Evolutionary conservation across 345 rosid species (phyloP).

Genomic region (Hibiscus tridactylites): DNA sequence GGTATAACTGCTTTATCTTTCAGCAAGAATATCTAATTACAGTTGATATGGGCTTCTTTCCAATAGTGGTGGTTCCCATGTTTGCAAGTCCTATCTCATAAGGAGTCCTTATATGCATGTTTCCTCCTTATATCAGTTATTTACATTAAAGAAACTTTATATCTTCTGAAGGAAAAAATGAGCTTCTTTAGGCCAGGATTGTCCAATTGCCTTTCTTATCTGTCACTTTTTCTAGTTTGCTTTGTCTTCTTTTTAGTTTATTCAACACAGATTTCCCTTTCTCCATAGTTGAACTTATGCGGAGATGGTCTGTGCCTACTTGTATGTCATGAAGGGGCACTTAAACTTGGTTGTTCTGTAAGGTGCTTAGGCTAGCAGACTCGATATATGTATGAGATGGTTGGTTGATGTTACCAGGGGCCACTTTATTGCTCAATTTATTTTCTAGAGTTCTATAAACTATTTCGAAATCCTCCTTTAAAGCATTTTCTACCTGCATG

Average conservation of each 20-base stretch:
- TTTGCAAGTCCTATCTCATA: neutral
- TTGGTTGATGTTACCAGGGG: neutral
- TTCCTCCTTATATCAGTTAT: neutral
- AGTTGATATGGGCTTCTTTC: neutral
- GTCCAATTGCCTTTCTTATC: neutral
- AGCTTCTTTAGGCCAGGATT: neutral
- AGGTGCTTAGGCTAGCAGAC: neutral
- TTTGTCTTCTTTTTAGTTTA: neutral
- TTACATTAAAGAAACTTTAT: neutral
- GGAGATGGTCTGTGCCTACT: neutral
- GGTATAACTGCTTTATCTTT: neutral
- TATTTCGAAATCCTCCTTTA: conserved; percentile 19
- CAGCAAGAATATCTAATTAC: neutral
- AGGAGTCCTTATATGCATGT: neutral
- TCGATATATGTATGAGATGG: neutral
- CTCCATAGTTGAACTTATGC: neutral
- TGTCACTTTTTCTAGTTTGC: neutral
- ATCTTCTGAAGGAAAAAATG: neutral
- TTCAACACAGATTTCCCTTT: neutral
- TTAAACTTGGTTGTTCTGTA: neutral
- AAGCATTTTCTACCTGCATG: conserved; percentile 3
- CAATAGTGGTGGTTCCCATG: neutral
- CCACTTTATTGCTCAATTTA: neutral
- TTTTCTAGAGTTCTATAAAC: neutral
- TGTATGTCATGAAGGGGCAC: neutral